Percentiles rank a stretch among this genome's conserved stretches.
Evolutionary conservation across 768 basidiomycete genomes (phyloP).

Genomic region (Boletus reticulatus): DNA sequence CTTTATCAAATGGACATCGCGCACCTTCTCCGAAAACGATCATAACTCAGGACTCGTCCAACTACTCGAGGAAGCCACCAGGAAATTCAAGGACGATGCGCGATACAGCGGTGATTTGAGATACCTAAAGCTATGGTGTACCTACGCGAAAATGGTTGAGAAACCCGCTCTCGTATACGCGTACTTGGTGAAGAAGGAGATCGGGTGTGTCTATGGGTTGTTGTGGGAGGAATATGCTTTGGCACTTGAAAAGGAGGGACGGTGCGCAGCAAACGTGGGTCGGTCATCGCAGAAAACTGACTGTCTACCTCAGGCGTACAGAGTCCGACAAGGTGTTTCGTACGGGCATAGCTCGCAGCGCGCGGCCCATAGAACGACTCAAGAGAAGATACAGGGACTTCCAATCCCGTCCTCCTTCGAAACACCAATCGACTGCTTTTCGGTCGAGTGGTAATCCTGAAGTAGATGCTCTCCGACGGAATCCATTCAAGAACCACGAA

Average conservation of each 20-base stretch:
- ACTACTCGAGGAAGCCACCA: conserved; percentile 80
- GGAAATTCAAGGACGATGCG: conserved; percentile 78
- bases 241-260: conserved; percentile 69
- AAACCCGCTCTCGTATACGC: conserved; percentile 67
- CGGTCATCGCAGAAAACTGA: conserved; percentile 4
- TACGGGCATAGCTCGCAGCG: conserved; percentile 77
- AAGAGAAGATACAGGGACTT: conserved; percentile 83
- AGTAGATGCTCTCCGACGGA: conserved; percentile 31
- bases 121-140: conserved; percentile 89
- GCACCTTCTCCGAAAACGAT: conserved; percentile 71
- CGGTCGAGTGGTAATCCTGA: conserved; percentile 27
- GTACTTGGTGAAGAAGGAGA: conserved; percentile 66
- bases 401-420: conserved; percentile 46
- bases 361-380: conserved; percentile 79
- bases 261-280: conserved; percentile 46
- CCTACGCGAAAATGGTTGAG: conserved; percentile 81
- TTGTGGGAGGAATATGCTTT: conserved; percentile 92
- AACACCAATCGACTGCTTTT: conserved; percentile 23
- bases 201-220: conserved; percentile 73
- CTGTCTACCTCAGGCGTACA: conserved; percentile 44
- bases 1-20: conserved; percentile 88
- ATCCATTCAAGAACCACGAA: conserved; percentile 37
- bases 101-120: conserved; percentile 84
- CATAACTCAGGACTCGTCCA: conserved; percentile 72
- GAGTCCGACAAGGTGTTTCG: conserved; percentile 83